These are phyloP conservation scores for Trichoderma simmonsii DNA, from an alignment of 2,329 filamentous ascomycete genomes.

Conservation along the genomic window DNA sequence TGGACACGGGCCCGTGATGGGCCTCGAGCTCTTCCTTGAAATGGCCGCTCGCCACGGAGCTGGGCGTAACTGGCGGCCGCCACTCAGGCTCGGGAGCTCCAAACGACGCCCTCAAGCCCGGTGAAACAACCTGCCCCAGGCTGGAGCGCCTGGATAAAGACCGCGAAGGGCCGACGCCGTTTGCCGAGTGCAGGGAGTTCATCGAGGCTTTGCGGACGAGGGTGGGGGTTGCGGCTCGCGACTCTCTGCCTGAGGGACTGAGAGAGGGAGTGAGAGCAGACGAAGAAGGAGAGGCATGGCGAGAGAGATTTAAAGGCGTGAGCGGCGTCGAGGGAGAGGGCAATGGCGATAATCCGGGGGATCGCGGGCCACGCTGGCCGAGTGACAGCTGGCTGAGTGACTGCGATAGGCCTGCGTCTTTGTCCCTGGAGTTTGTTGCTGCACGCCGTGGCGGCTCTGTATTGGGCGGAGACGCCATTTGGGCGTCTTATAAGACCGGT, in stretches of 20 bases:
- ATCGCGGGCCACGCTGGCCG: conserved; percentile 29
- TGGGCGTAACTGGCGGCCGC: conserved; percentile 43
- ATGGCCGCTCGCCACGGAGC: conserved; percentile 61
- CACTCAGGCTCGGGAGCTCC: conserved; percentile 32
- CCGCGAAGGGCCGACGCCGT: conserved; percentile 36
- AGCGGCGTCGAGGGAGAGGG: conserved; percentile 22
- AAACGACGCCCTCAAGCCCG: conserved; percentile 40
- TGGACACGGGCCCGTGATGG: conserved; percentile 50
- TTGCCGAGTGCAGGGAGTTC: conserved; percentile 53
- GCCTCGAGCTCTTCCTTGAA: conserved; percentile 67
- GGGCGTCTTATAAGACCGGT: conserved; percentile 15
- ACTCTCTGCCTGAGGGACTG: conserved; percentile 43
- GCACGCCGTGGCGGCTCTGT: conserved; percentile 34
- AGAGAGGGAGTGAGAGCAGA: conserved; percentile 37
- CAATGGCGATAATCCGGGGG: conserved; percentile 28
- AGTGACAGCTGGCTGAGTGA: conserved; percentile 47
- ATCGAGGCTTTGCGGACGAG: conserved; percentile 56
- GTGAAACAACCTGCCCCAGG: conserved; percentile 44
- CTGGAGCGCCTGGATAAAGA: conserved; percentile 49
- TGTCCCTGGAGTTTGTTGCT: conserved; percentile 28
- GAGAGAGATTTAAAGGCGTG: conserved; percentile 38
- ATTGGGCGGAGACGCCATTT: conserved; percentile 30
- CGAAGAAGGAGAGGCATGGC: conserved; percentile 41
- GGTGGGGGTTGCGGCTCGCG: conserved; percentile 48
- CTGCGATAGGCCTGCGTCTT: conserved; percentile 37